These are phyloP conservation scores for Sclerotinia sclerotiorum DNA, from an alignment of 2,329 filamentous ascomycete genomes.

Conservation along the genomic window DNA sequence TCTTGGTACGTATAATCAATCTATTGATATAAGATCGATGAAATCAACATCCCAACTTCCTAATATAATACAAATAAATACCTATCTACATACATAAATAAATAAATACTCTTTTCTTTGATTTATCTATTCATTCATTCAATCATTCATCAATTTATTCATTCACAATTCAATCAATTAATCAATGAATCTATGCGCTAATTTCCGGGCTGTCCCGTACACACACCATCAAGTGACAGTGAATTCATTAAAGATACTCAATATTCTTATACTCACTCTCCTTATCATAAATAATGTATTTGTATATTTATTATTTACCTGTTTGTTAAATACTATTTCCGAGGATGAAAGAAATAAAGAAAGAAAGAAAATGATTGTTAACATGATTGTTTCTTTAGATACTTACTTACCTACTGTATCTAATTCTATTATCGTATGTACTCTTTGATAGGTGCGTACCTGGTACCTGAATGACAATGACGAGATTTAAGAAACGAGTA, in stretches of 20 bases:
- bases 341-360: background rate
- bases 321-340: no score
- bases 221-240: background rate
- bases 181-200: background rate
- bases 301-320: background rate
- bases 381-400: background rate
- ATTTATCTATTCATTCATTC: background rate
- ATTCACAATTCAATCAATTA: background rate
- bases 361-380: background rate
- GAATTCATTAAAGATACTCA: background rate
- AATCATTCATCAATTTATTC: background rate
- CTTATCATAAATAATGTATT: background rate
- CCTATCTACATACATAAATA: background rate
- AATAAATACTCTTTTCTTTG: background rate
- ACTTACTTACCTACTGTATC: no score
- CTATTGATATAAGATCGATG: background rate
- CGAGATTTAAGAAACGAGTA: background rate
- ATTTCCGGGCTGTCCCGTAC: constrained; percentile 7
- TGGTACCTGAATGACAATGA: constrained; percentile 1
- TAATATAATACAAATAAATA: background rate
- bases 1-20: background rate
- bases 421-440: constrained; percentile 1
- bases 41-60: no score
- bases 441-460: background rate
- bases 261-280: no score